Evolutionary conservation across 306 rosid species (phyloP), one percentile per base, ranked within the genome.

Genomic region (Rubus parviflorus): DNA sequence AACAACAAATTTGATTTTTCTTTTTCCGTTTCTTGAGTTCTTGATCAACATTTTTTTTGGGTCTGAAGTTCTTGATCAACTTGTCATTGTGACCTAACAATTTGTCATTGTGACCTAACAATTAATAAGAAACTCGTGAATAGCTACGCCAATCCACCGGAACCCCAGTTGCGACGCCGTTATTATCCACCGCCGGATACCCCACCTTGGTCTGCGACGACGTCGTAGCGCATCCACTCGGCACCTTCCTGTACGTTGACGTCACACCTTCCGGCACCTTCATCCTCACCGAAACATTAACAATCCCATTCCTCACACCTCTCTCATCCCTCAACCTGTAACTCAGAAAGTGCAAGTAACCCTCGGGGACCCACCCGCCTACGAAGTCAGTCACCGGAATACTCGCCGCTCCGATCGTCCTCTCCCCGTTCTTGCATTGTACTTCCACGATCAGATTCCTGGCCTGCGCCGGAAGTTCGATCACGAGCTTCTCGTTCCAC

Each of bases 321-420:
- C 74, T 81, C 19, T 53, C 12, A 52, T 93, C 90, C 87, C 97
- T 86, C 72, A 91, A 72, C 75, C 98, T 84, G 62, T 91, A 93
- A 71, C 98, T 93, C 81, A 91, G 68, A 38, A 85, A 88, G 43
- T 93, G 97, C 85, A 80, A 37, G 45, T 90, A 85, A 52, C 81
- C 68, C 68, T 85, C 89, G 9, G 87, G 93, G 51, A 88, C 45
- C 19, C 54, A 85, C 0, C 87, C 87, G 57, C 90, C 90, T 0
- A 66, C 0, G 5, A 93, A 84, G 30, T 93, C 95, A 3, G 93
- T 81, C 10, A 80, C 81, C 0, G 92, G 89, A 41, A 93, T 66
- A 53, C 58, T 79, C 0, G 90, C 90, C 10, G 78, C 62, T 4
- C 92, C 97, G 41, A 93, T 63, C 30, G 75, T 56, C 60, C 58